A percentile compares a stretch with the other conserved stretches of the same genome.
phyloP scores from a whole-genome alignment of 2,329 filamentous ascomycete genomes.

The Botrytis pseudocinerea region DNA sequence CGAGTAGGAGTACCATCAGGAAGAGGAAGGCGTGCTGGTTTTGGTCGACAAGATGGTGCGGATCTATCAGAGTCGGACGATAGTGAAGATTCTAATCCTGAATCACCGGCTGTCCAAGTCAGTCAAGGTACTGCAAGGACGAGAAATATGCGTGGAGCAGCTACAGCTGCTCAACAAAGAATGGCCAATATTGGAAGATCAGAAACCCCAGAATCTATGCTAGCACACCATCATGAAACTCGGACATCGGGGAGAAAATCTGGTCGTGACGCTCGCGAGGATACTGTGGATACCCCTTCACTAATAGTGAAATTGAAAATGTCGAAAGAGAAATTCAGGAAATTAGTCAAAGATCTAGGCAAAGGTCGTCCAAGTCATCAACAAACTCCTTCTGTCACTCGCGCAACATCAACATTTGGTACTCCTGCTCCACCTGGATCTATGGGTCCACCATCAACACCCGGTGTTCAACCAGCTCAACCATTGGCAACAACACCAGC shows the following conservation, averaged over 20 bases:
- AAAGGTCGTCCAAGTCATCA: slow-evolving; percentile 46
- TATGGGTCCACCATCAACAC: slow-evolving; percentile 55
- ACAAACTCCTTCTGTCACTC: slow-evolving; percentile 48
- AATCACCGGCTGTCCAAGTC: slow-evolving; percentile 78
- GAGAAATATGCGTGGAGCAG: slow-evolving; percentile 84
- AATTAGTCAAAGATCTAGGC: slow-evolving; percentile 59
- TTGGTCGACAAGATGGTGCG: slow-evolving; percentile 50
- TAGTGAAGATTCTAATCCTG: slow-evolving; percentile 81
- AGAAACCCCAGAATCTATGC: slow-evolving; percentile 80
- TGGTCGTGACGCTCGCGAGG: slow-evolving; percentile 70
- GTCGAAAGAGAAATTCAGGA: slow-evolving; percentile 67
- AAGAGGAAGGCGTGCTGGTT: slow-evolving; percentile 54
- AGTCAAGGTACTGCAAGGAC: slow-evolving; percentile 77
- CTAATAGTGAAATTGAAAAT: slow-evolving; percentile 76
- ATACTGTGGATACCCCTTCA: slow-evolving; percentile 65
- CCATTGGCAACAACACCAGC: slow-evolving; percentile 31
- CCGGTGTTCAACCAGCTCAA: slow-evolving; percentile 39
- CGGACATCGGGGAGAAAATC: slow-evolving; percentile 62
- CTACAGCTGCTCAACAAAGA: slow-evolving; percentile 80
- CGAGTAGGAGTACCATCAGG: slow-evolving; percentile 60
- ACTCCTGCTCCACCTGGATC: slow-evolving; percentile 51
- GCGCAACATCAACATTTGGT: slow-evolving; percentile 48
- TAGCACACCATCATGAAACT: slow-evolving; percentile 69
- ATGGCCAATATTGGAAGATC: slow-evolving; percentile 83
- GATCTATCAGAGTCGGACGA: slow-evolving; percentile 84